These are phyloP conservation scores for Filobasidium wieringae DNA, from an alignment of 768 basidiomycete genomes.

Conservation along the genomic window DNA sequence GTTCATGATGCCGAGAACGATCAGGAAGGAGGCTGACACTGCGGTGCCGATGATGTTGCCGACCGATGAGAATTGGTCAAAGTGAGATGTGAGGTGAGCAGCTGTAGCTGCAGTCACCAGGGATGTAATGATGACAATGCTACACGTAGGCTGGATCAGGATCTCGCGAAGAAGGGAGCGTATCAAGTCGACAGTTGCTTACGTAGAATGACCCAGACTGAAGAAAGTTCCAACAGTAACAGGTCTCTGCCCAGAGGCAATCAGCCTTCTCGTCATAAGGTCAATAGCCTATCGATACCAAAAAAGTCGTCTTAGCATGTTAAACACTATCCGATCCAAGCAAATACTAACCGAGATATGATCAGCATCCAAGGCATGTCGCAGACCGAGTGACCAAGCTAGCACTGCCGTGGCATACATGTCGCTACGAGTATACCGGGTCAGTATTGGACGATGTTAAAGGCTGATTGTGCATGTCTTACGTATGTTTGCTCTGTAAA, in stretches of 20 bases:
- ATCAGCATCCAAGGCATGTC: conserved; percentile 14
- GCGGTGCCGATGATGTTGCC: conserved; percentile 11
- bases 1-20: conserved; percentile 10
- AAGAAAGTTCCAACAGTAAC: conserved; percentile 14
- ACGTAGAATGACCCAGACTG: conserved; percentile 13
- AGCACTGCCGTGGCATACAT: conserved; percentile 5
- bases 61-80: conserved; percentile 8
- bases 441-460: background rate
- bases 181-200: too few relatives aligned
- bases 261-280: conserved; percentile 8
- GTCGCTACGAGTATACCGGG: background rate
- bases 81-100: background rate
- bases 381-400: conserved; percentile 5
- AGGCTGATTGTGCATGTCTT: background rate
- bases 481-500: background rate
- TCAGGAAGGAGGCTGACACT: conserved; percentile 6
- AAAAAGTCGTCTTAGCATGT: background rate
- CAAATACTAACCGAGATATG: conserved; percentile 5
- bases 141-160: background rate
- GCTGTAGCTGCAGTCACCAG: conserved; percentile 8
- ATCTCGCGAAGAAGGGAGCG: background rate
- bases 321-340: background rate
- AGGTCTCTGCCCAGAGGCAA: conserved; percentile 7
- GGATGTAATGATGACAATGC: conserved; percentile 12
- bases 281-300: conserved; percentile 6